Base-by-base conservation (phyloP, 176 grass and related monocot genomes). In the Oryza coarctata region DNA sequence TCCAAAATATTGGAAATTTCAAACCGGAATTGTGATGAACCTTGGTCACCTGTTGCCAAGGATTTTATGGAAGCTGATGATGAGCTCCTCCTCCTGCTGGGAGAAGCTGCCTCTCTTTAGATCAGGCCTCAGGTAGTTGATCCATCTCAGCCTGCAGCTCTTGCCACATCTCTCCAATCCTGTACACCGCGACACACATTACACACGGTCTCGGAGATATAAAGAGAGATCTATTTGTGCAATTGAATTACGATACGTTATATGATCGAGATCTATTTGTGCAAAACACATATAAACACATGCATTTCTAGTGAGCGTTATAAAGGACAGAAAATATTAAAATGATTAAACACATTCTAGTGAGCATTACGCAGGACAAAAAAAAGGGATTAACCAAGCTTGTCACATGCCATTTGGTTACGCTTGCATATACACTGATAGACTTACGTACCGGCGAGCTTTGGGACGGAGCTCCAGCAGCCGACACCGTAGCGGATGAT, bases 31-130 rank as follows among this genome's bases (percentile, higher is more conserved):
- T 55, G 18, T 22, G 50, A 55, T n/a, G 50, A n/a, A 6, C n/a
- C n/a, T n/a, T n/a, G 50, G n/a, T 55, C 50, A 55, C 94, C 89
- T 94, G 60, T 97, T 97, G 38, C 91, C 94, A 31, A 97, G 84
- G 35, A 94, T 94, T 75, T 94, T 84, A 86, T 97, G 94, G 22
- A 97, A 82, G 57, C 75, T 82, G 78, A 97, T 67, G 71, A 97
- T 97, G 75, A 92, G 81, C 9, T 94, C 89, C 65, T 94, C 94
- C 75, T 97, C 94, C 69, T 94, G 91, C 61, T 92, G 89, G 38
- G 94, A 97, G 82, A 97, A 94, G 89, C 91, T 94, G 13, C 94
- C 94, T 63, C 94, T 97, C 78, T 97, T 97, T 67, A 97, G 94
- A 44, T 97, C 89, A 67, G 94, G 94, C 82, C 91, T 92, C 33